Percentiles rank a stretch among this genome's conserved stretches.
These are phyloP conservation scores for Malassezia dermatis DNA, from an alignment of 1,284 basidiomycete species.

Conservation along the genomic window DNA sequence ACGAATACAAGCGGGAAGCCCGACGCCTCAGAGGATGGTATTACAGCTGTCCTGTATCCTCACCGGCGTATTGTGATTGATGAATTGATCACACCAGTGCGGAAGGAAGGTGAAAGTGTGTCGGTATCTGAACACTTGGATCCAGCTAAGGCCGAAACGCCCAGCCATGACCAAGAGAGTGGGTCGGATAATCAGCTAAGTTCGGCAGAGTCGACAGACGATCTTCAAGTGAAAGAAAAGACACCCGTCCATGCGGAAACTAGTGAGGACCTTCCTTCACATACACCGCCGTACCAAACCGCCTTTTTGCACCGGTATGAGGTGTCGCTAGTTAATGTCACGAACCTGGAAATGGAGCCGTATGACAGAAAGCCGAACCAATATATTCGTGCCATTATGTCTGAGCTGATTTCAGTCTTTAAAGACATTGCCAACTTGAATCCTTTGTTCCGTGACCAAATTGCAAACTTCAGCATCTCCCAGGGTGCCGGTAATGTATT, in stretches of 20 bases:
- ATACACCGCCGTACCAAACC: constrained; percentile 59
- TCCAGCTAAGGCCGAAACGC: neutral
- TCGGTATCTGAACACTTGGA: neutral
- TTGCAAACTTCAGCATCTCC: constrained; percentile 89
- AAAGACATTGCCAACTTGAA: constrained; percentile 97
- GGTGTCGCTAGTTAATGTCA: constrained; percentile 81
- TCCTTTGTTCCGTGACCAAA: constrained; percentile 95
- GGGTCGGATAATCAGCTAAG: no score
- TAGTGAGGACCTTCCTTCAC: constrained; percentile 27
- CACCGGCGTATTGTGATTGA: constrained; percentile 85
- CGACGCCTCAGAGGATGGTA: constrained; percentile 61
- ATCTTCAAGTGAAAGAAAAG: neutral
- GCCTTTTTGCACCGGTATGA: constrained; percentile 81
- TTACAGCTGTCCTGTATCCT: constrained; percentile 90
- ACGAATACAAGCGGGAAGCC: constrained; percentile 25
- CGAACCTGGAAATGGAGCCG: constrained; percentile 66
- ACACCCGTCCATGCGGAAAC: constrained; percentile 2
- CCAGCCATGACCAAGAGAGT: neutral
- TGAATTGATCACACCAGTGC: constrained; percentile 54
- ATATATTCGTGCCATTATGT: constrained; percentile 87
- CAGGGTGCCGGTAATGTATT: constrained; percentile 94
- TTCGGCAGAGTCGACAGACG: neutral
- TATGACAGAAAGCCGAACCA: constrained; percentile 65
- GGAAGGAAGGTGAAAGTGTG: neutral
- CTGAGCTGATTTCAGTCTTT: constrained; percentile 92